Evolutionary conservation across 2,329 filamentous ascomycete genomes (phyloP), one percentile per base, ranked within the genome.

Genomic region (Reticulascus tulasneorum): DNA sequence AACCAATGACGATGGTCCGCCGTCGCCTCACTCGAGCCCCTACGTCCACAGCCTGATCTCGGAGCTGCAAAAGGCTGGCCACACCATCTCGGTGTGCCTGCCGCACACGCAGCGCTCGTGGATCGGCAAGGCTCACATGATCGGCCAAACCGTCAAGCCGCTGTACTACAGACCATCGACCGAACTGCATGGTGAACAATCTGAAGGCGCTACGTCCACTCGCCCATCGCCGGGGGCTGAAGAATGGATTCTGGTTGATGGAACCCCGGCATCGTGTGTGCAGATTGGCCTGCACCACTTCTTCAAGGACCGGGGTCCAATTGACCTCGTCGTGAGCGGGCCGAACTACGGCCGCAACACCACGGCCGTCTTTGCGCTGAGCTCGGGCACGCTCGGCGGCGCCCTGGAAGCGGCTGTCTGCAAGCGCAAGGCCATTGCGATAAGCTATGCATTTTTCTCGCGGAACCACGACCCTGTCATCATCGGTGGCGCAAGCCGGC

Each of bases 61-160:
- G 42, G 75, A 76, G 35, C 79, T 93, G 33, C 79, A 88, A 58
- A 63, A 71, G 38, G 79, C 83, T 21, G 89, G 89, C 7, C 91
- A 96, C 63, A 73, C 69, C n/a, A 87, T 97, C 42, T 94, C 88
- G 7, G 90, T 98, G 32, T 84, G 93, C 46, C 77, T 98, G 11
- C 93, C 93, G 2, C 79, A 96, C 59, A 83, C 82, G 7, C 93
- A 98, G 65, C 82, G 91, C 45, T 95, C 89, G 38, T 98, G 93
- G 93, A 97, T 98, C 53, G 90, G 90, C 51, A 98, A 98, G 70
- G 93, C 93, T 4, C 93, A 97, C 63, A 86, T 97, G 54, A 89
- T 97, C 52, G 90, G 90, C 38, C 84, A 91, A 59, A 85, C 86
- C 9, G 77, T 94, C 44, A 87, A 83, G 57, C 89, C 89, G 8